These are phyloP conservation scores for Fusarium concolor DNA, from an alignment of 2,329 filamentous ascomycete genomes.

Conservation along the genomic window DNA sequence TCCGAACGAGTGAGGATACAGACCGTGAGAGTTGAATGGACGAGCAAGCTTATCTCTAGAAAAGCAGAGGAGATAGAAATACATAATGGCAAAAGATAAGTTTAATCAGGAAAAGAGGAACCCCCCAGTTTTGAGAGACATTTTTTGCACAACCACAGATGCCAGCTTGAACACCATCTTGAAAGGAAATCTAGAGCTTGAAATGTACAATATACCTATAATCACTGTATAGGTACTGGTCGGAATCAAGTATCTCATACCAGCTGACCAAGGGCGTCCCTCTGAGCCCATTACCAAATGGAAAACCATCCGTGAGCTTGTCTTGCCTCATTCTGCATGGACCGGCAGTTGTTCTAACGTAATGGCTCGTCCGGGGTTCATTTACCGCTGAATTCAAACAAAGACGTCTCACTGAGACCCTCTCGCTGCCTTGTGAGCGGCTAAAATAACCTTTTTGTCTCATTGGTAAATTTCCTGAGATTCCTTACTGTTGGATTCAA, in stretches of 20 bases:
- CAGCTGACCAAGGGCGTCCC: slow-evolving; percentile 34
- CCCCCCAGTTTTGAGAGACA: slow-evolving; percentile 32
- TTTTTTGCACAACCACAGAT: slow-evolving; percentile 32
- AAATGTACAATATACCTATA: slow-evolving; percentile 22
- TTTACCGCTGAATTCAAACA: slow-evolving; percentile 30
- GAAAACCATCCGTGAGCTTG: slow-evolving; percentile 39
- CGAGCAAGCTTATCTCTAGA: slow-evolving; percentile 49
- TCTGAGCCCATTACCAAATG: slow-evolving; percentile 49
- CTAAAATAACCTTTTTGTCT: slow-evolving; percentile 43
- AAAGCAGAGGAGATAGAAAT: slow-evolving; percentile 52
- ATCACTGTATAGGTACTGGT: accelerated
- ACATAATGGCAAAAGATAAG: slow-evolving; percentile 54
- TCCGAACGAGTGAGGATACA: slow-evolving; percentile 34
- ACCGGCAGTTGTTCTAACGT: slow-evolving; percentile 48
- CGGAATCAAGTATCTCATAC: slow-evolving; percentile 31
- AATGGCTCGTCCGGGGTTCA: slow-evolving; percentile 45
- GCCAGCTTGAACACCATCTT: slow-evolving; percentile 30
- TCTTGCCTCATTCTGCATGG: slow-evolving; percentile 49
- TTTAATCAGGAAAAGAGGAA: slow-evolving; percentile 40
- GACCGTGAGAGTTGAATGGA: slow-evolving; percentile 27
- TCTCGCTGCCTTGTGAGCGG: slow-evolving; percentile 9
- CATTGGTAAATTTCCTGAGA: slow-evolving; percentile 31
- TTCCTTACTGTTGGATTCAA: slow-evolving; percentile 20
- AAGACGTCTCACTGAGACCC: slow-evolving; percentile 8
- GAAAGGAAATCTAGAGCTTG: background rate